phyloP scores from a whole-genome alignment of 768 basidiomycete species.

The Podaxis sp. region DNA sequence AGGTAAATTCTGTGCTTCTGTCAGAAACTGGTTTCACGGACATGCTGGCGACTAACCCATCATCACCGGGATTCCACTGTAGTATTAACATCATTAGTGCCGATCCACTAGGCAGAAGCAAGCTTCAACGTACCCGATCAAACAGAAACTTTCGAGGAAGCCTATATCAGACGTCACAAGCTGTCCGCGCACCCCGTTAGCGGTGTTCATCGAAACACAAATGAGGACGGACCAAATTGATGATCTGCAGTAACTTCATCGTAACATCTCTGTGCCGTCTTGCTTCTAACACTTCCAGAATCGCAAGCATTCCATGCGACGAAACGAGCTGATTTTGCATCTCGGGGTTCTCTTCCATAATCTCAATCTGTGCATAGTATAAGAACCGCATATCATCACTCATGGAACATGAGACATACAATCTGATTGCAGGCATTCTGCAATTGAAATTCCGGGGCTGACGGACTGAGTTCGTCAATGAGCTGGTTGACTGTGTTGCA shows the following conservation, averaged over 20 bases:
- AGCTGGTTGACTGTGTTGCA: slow-evolving; percentile 78
- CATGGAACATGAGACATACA: slow-evolving; percentile 39
- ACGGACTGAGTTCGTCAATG: slow-evolving; percentile 81
- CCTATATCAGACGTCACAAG: slow-evolving; percentile 71
- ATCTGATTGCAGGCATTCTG: slow-evolving; percentile 85
- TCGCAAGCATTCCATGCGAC: slow-evolving; percentile 92
- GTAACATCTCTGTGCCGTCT: slow-evolving; percentile 83
- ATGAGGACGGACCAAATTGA: slow-evolving; percentile 69
- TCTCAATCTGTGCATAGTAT: slow-evolving; percentile 49
- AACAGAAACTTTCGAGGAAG: slow-evolving; percentile 91
- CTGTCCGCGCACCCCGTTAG: slow-evolving; percentile 33
- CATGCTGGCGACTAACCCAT: slow-evolving; percentile 54
- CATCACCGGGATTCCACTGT: slow-evolving; percentile 90
- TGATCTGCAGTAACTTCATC: slow-evolving; percentile 79
- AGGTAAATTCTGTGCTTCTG: slow-evolving; percentile 68
- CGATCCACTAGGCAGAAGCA: neutral
- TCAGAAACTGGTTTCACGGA: neutral
- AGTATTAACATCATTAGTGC: slow-evolving; percentile 6
- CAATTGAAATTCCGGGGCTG: slow-evolving; percentile 77
- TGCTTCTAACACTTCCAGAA: slow-evolving; percentile 89
- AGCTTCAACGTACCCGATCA: slow-evolving; percentile 60
- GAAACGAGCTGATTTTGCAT: slow-evolving; percentile 87
- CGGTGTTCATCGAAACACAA: neutral
- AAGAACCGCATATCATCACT: neutral
- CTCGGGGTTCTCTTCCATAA: slow-evolving; percentile 77